Evolutionary conservation across 108 stramenopile species (phyloP), one percentile per base, ranked within the genome.

Genomic region (Chaetoceros muelleri): DNA sequence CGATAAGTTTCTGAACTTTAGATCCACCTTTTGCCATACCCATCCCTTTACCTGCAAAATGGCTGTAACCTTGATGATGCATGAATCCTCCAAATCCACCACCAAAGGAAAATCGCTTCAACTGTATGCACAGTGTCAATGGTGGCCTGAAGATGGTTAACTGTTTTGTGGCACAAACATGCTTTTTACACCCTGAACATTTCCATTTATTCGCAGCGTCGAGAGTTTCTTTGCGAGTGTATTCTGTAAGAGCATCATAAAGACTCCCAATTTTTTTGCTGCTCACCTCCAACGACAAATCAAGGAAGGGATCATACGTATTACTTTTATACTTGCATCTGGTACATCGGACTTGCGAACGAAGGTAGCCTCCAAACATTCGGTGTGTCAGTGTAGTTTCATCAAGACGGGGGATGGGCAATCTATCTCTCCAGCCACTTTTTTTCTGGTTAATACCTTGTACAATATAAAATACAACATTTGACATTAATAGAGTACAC

Each of bases 261-360:
- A 99, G 30, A 28, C 74, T 74, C 17, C 62, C 60, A 5, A 88
- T 80, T n/a, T 80, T 65, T 21, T 83, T 82, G 19, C 81, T 73
- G 47, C 76, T 75, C 2, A 97, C 73, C 59, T 97, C 95, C 29
- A 99, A 65, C 23, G 88, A 81, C 24, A 99, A 75, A 62, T 99
- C 96, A 44, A 96, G 62, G 71, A 94, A 96, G n/a, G 85, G 86
- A 72, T 97, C 95, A 62, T 87, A 94, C 1, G 95, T 96, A 59
- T 94, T 86, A 63, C 90, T 89, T 27, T 69, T 58, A 60, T 89
- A 84, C 5, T 74, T 75, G 64, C 96, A 97, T 44, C 70, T 61
- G 1, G 70, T 73, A 71, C 98, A 99, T 61, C 60, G 56, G 28
- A 99, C 72, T 69, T 92, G 84, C 48, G 76, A 78, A 23, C 93